A percentile compares a stretch with the other conserved stretches of the same genome.
Conservation (phyloP, 805 yeast genomes). For the Starmera pachycereana region DNA sequence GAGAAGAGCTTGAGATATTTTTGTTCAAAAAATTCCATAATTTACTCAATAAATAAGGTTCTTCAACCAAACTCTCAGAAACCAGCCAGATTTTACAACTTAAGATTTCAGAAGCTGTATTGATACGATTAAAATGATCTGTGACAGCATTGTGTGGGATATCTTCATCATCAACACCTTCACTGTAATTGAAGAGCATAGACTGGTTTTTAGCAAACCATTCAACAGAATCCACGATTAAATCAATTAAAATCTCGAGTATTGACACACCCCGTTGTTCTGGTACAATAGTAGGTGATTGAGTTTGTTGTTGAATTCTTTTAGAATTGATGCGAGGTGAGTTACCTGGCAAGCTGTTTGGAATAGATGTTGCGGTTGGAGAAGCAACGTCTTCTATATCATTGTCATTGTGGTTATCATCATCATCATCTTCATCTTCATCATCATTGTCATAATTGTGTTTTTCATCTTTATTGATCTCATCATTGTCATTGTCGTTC, state of each 20-base stretch:
- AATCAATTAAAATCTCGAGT: slow-evolving; percentile 32
- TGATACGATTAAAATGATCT: slow-evolving; percentile 28
- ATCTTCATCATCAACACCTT: slow-evolving; percentile 5
- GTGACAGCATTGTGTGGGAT: slow-evolving; percentile 4
- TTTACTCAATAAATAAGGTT: slow-evolving; percentile 46
- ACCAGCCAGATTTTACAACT: slow-evolving; percentile 88
- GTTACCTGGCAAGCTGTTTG: no score
- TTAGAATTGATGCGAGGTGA: no score
- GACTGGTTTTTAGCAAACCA: slow-evolving; percentile 24
- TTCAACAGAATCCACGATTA: slow-evolving; percentile 29
- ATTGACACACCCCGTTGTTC: slow-evolving; percentile 24
- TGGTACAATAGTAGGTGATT: no score
- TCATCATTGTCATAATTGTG: background rate
- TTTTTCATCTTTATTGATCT: no score
- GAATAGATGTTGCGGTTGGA: background rate
- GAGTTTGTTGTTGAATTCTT: no score
- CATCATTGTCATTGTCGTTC: no score
- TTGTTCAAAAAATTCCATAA: slow-evolving; percentile 74
- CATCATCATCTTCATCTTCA: slow-evolving; percentile 7
- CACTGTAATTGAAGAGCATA: slow-evolving; percentile 3
- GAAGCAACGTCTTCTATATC: background rate
- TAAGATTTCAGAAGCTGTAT: slow-evolving; percentile 74
- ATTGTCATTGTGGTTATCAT: slow-evolving; percentile 8
- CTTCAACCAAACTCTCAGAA: slow-evolving; percentile 79
- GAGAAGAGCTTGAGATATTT: slow-evolving; percentile 44